These are phyloP conservation scores for Sanghuangporus sanghuang DNA, from an alignment of 1,284 basidiomycete species.

Conservation along the genomic window DNA sequence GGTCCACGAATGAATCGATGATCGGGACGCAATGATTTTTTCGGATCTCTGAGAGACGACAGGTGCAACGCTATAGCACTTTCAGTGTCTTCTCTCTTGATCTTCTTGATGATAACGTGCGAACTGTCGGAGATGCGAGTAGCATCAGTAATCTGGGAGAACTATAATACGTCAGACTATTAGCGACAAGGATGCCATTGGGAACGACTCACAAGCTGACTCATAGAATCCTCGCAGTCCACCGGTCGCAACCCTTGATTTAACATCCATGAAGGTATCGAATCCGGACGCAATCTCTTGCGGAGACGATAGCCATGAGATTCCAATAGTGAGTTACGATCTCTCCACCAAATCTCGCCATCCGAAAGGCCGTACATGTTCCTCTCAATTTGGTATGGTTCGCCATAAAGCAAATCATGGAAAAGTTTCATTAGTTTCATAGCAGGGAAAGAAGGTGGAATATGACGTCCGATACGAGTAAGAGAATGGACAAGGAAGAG, in stretches of 20 bases:
- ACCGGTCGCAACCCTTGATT: conserved; percentile 10
- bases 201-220: not conserved
- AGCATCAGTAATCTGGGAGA: not conserved
- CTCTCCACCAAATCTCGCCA: not conserved
- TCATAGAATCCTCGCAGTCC: conserved; percentile 19
- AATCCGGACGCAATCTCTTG: conserved; percentile 6
- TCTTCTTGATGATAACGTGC: not conserved
- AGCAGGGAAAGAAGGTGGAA: too few species aligned
- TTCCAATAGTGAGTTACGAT: not conserved
- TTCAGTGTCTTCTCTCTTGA: not conserved
- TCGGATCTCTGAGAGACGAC: conserved; percentile 7
- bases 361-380: too few species aligned
- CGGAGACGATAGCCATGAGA: conserved; percentile 1
- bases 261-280: conserved; percentile 22
- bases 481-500: too few species aligned
- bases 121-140: not conserved
- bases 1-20: conserved; percentile 11
- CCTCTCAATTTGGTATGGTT: too few species aligned
- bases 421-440: too few species aligned
- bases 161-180: too few species aligned
- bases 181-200: too few species aligned
- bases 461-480: too few species aligned
- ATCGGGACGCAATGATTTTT: conserved; percentile 20
- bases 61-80: conserved; percentile 7
- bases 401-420: too few species aligned